A percentile compares a stretch with the other conserved stretches of the same genome.
phyloP scores from a whole-genome alignment of 1,139 yeast species.

The Wickerhamomyces sp. region DNA sequence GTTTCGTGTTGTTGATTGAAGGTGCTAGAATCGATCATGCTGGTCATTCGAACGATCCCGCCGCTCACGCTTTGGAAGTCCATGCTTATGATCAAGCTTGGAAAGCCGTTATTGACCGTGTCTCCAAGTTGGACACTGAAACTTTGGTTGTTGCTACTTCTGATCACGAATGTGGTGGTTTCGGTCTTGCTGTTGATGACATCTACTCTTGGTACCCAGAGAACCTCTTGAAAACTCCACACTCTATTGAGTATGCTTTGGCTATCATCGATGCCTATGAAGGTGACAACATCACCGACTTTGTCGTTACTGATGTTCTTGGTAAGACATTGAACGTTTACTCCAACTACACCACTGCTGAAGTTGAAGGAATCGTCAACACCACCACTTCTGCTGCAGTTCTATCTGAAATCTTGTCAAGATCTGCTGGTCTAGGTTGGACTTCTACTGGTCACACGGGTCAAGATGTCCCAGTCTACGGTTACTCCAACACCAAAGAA shows the following conservation, averaged over 20 bases:
- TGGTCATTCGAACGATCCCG: conserved; percentile 21
- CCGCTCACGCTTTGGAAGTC: conserved; percentile 17
- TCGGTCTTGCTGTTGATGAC: conserved; percentile 16
- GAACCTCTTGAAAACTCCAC: conserved; percentile 12
- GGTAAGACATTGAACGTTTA: conserved; percentile 13
- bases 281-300: conserved; percentile 16
- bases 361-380: conserved; percentile 10
- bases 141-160: conserved; percentile 23
- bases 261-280: conserved; percentile 12
- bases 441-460: conserved; percentile 20
- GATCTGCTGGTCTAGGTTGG: conserved; percentile 20
- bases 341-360: conserved; percentile 18
- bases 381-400: conserved; percentile 11
- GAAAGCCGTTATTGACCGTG: conserved; percentile 22
- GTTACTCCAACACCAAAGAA: conserved; percentile 21
- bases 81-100: conserved; percentile 19
- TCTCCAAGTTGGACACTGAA: conserved; percentile 18
- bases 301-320: conserved; percentile 14
- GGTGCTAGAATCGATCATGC: conserved; percentile 25
- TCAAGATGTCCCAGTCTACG: conserved; percentile 22
- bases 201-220: conserved; percentile 20
- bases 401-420: conserved; percentile 14
- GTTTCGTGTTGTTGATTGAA: conserved; percentile 21
- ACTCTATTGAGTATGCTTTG: conserved; percentile 20
- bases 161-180: conserved; percentile 24